Base-by-base conservation (phyloP, 2,329 filamentous ascomycete species). In the Aspergillus brasiliensis region DNA sequence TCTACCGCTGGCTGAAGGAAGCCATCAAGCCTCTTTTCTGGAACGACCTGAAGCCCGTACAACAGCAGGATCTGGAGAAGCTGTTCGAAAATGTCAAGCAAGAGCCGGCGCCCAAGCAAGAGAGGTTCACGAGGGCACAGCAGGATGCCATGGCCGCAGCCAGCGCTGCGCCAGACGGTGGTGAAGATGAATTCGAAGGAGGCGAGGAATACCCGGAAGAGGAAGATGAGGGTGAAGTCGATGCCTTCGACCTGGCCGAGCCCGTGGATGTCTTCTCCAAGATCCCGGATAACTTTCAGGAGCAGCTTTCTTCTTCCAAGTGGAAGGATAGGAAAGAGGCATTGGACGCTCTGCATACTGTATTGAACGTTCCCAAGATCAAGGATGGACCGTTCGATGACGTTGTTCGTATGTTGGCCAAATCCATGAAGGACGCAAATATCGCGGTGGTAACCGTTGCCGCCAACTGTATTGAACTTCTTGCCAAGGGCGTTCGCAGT, bases 281-380 rank as follows among this genome's bases (percentile, higher is more conserved):
- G 68, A 82, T 98, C 3, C 90, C 94, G 0, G 86, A 87, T 40
- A 88, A 92, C 73, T 93, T 97, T 65, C 84, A 86, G 65, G 95
- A 99, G 21, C 88, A 90, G 60, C 80, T 99, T 28, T 89, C 85
- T 0, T 98, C 94, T 8, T 89, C 93, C 0, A 99, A 99, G 75
- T 99, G 95, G 95, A 99, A 99, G 74, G 96, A 99, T 67, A 85
- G 95, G 62, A 99, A 99, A 77, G 95, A 99, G 67, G 91, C 91
- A 0, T 83, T 98, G 3, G 95, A 99, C 62, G 91, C 86, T 8
- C 83, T 97, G 0, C 89, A 88, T 67, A 85, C 85, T 13, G 83
- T 87, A 3, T 77, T 96, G 57, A 96, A 96, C 68, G 89, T 96
- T 42, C 92, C 94, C 13, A 86, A 89, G 62, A 97, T 99, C 75